Evolutionary conservation across 2,329 filamentous ascomycete species (phyloP).

Genomic region (Aureobasidium sp.): DNA sequence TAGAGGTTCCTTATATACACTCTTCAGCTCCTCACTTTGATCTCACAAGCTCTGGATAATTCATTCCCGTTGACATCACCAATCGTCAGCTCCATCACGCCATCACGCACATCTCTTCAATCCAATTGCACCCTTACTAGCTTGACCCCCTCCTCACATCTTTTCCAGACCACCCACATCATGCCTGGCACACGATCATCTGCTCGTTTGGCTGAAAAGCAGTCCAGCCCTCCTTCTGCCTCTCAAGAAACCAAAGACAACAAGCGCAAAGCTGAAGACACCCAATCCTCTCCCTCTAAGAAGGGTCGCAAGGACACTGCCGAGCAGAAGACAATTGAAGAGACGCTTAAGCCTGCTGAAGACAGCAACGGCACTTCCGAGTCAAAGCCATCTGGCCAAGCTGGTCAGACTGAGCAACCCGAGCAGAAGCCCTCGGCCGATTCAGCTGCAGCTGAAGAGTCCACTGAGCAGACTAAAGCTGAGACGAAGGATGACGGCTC

Average conservation of each 20-base stretch:
- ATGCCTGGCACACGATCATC: conserved; percentile 30
- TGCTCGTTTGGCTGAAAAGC: conserved; percentile 20
- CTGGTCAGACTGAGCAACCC: conserved; percentile 21
- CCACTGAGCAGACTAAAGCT: conserved; percentile 14
- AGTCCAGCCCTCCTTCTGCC: conserved; percentile 20
- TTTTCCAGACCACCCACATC: not conserved
- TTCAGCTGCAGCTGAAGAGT: conserved; percentile 8
- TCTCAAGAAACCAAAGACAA: conserved; percentile 19
- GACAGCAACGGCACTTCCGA: conserved; percentile 23
- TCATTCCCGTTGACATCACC: conserved; percentile 3
- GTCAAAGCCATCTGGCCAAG: conserved; percentile 17
- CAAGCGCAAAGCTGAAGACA: conserved; percentile 30
- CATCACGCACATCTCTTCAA: not conserved
- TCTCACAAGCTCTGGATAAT: not conserved
- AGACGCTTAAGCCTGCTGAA: conserved; percentile 39
- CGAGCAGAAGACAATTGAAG: conserved; percentile 49
- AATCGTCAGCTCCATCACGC: conserved; percentile 9
- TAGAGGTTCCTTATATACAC: conserved; percentile 15
- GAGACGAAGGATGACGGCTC: conserved; percentile 27
- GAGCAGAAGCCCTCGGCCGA: conserved; percentile 21
- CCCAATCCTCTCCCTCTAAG: conserved; percentile 27
- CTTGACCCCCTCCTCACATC: not conserved
- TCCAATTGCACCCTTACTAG: not conserved
- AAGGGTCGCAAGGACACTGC: conserved; percentile 35
- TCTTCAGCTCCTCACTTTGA: conserved; percentile 4